phyloP scores from a whole-genome alignment of 805 yeast species.

The Lipomyces lipofer region DNA sequence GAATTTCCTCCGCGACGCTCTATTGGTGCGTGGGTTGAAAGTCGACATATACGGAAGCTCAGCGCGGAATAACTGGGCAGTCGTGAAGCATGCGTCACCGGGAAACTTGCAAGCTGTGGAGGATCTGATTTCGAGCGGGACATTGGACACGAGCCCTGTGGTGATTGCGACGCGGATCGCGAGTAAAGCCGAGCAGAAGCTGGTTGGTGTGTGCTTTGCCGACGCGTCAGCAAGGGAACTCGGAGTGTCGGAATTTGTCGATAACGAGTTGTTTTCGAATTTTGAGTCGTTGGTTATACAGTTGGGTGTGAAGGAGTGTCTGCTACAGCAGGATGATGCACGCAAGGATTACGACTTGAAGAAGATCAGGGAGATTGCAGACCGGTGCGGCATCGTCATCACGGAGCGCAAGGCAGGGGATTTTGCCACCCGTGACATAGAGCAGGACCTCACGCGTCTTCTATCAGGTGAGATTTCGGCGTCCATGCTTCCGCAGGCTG shows the following conservation, averaged over 20 bases:
- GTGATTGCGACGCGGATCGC: constrained; percentile 54
- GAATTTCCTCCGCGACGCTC: constrained; percentile 61
- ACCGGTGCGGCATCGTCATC: constrained; percentile 73
- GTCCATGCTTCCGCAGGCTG: constrained; percentile 37
- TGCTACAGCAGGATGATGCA: constrained; percentile 53
- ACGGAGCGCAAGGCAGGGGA: constrained; percentile 59
- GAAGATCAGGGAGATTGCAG: constrained; percentile 69
- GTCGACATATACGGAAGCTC: constrained; percentile 67
- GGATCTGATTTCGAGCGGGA: constrained; percentile 58
- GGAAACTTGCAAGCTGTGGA: constrained; percentile 83
- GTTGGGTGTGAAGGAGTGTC: constrained; percentile 81
- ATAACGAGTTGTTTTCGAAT: constrained; percentile 84
- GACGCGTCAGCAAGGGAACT: constrained; percentile 68
- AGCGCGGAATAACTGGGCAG: constrained; percentile 50
- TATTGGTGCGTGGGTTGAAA: constrained; percentile 71
- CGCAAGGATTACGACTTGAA: constrained; percentile 54
- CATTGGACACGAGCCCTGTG: constrained; percentile 51
- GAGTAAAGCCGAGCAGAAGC: constrained; percentile 47
- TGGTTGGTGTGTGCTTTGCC: constrained; percentile 75
- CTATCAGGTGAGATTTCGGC: constrained; percentile 46
- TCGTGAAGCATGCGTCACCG: constrained; percentile 72
- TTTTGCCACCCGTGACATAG: constrained; percentile 68
- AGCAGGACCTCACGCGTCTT: constrained; percentile 74
- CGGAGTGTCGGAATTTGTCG: constrained; percentile 77
- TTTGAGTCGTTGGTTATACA: constrained; percentile 85